Evolutionary conservation across 1,139 yeast species (phyloP).

Genomic region (Schizosaccharomyces versatilis): DNA sequence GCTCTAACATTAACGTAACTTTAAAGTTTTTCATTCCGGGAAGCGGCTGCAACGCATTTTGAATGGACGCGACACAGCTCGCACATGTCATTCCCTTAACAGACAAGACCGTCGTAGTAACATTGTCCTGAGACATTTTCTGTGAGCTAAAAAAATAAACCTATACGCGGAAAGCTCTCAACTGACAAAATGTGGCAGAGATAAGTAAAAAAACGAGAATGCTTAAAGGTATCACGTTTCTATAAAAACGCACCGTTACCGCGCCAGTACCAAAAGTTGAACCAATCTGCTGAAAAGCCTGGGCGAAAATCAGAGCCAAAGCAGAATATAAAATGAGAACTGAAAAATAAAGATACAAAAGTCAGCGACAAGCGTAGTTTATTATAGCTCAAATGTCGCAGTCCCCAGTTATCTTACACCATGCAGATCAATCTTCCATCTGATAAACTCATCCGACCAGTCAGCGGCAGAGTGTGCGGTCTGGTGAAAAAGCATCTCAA

Average conservation of each 20-base stretch:
- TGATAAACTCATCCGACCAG: no score
- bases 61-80: constrained; percentile 49
- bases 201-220: not conserved
- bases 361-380: no score
- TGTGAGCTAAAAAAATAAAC: not conserved
- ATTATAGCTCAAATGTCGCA: no score
- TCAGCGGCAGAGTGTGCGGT: no score
- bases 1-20: constrained; percentile 54
- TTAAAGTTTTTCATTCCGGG: constrained; percentile 31
- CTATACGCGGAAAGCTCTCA: not conserved
- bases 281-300: not conserved
- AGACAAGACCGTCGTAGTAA: not conserved
- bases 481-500: no score
- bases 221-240: no score
- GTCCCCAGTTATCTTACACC: no score
- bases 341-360: no score
- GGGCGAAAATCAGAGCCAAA: no score
- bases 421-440: no score
- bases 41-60: constrained; percentile 27
- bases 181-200: not conserved
- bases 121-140: no score
- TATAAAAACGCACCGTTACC: not conserved
- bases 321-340: no score
- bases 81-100: constrained; percentile 68
- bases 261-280: not conserved